Conservation (phyloP, 495 filamentous ascomycete species). For the Aspergillus egyptiacus region DNA sequence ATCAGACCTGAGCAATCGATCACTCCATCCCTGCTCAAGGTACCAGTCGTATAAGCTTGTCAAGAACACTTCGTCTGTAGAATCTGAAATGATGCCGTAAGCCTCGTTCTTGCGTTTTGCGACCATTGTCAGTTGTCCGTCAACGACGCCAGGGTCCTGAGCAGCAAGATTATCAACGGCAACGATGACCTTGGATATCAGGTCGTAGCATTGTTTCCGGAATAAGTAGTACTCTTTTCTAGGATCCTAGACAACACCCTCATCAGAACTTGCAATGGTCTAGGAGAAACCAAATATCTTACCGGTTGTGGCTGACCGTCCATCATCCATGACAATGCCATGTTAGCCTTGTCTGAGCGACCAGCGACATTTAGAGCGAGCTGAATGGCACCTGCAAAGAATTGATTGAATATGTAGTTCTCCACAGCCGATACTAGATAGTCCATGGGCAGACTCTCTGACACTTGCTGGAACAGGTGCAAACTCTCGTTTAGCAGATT, state of each 20-base stretch:
- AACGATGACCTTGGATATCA: constrained; percentile 71
- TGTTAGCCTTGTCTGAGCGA: constrained; percentile 76
- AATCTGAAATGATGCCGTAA: constrained; percentile 77
- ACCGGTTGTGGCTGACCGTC: constrained; percentile 54
- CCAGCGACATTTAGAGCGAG: constrained; percentile 74
- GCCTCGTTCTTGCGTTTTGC: constrained; percentile 79
- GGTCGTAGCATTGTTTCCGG: constrained; percentile 72
- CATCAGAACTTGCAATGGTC: constrained; percentile 42
- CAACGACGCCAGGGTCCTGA: constrained; percentile 60
- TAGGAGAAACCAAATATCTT: constrained; percentile 8
- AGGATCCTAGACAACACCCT: constrained; percentile 48
- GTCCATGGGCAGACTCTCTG: constrained; percentile 68
- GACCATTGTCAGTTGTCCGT: constrained; percentile 68
- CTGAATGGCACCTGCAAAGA: constrained; percentile 87
- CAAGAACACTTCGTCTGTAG: constrained; percentile 86
- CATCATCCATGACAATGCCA: constrained; percentile 69
- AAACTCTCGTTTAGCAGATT: constrained; percentile 83
- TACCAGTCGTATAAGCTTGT: constrained; percentile 98
- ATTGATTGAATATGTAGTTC: constrained; percentile 72
- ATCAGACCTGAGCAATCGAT: constrained; percentile 74
- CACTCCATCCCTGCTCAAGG: constrained; percentile 69
- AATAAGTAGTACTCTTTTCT: constrained; percentile 59
- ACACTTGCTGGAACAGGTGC: constrained; percentile 80
- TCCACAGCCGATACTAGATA: constrained; percentile 71
- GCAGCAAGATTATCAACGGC: constrained; percentile 65